These are phyloP conservation scores for Chalara sp. DNA, from an alignment of 2,329 filamentous ascomycete species.

Conservation along the genomic window DNA sequence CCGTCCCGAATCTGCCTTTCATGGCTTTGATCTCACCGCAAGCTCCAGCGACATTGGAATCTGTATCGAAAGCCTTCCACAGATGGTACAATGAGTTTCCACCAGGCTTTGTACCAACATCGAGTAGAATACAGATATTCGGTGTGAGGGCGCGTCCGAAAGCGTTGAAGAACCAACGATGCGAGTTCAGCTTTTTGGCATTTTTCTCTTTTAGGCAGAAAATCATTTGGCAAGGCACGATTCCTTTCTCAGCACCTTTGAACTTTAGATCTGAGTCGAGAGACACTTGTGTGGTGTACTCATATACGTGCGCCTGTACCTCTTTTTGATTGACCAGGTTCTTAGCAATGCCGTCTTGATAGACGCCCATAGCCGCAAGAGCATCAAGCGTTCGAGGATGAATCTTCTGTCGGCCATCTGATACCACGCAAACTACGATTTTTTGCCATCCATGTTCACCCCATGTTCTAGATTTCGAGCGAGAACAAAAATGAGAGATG, in stretches of 20 bases:
- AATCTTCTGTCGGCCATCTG: slow-evolving; percentile 88
- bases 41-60: slow-evolving; percentile 93
- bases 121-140: slow-evolving; percentile 93
- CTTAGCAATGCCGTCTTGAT: slow-evolving; percentile 97
- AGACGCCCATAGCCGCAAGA: slow-evolving; percentile 92
- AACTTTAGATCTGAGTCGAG: slow-evolving; percentile 94
- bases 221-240: slow-evolving; percentile 95
- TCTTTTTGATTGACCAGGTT: slow-evolving; percentile 95
- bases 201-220: slow-evolving; percentile 99
- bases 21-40: slow-evolving; percentile 98
- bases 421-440: slow-evolving; percentile 95
- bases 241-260: slow-evolving; percentile 98
- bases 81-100: slow-evolving; percentile 90
- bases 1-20: slow-evolving; percentile 77
- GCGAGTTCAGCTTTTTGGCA: slow-evolving; percentile 94
- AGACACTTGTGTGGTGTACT: slow-evolving; percentile 97
- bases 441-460: slow-evolving; percentile 98
- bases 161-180: slow-evolving; percentile 99
- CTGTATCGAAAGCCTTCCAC: slow-evolving; percentile 97
- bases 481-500: slow-evolving; percentile 90
- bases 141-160: slow-evolving; percentile 89
- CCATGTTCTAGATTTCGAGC: slow-evolving; percentile 90
- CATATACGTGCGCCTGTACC: slow-evolving; percentile 94
- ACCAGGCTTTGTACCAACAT: slow-evolving; percentile 90
- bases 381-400: slow-evolving; percentile 91